Conservation (phyloP, 2,329 filamentous ascomycete genomes). For the Microcera coccophila region DNA sequence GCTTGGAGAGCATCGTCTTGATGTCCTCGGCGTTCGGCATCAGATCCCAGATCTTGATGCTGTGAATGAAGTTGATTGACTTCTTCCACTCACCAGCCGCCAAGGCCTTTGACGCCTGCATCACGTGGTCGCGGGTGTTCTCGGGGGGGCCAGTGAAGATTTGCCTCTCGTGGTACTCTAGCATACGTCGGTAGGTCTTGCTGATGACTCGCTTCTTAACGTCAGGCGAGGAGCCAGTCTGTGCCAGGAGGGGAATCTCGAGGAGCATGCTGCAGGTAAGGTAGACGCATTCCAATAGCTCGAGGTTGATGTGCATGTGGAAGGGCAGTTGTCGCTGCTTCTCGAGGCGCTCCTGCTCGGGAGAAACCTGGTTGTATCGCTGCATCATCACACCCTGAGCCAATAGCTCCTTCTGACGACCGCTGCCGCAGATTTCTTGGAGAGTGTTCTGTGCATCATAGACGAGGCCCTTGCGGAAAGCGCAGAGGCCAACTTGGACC, state of each 20-base stretch:
- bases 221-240: constrained; percentile 93
- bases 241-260: constrained; percentile 93
- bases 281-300: constrained; percentile 96
- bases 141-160: constrained; percentile 98
- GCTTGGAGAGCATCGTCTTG: constrained; percentile 94
- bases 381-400: constrained; percentile 99
- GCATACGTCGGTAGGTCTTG: constrained; percentile 98
- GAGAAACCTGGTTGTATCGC: constrained; percentile 90
- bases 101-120: constrained; percentile 96
- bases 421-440: constrained; percentile 96
- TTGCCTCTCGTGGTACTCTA: constrained; percentile 98
- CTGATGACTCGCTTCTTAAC: constrained; percentile 97
- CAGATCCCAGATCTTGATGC: constrained; percentile 99
- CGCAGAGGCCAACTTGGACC: constrained; percentile 95
- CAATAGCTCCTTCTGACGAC: constrained; percentile 94
- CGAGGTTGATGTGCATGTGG: constrained; percentile 99
- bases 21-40: constrained; percentile 91
- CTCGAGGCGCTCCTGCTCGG: constrained; percentile 95
- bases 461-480: constrained; percentile 93
- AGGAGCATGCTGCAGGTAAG: constrained; percentile 98
- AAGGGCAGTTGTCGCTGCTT: constrained; percentile 96
- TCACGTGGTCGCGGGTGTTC: constrained; percentile 98
- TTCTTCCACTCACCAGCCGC: constrained; percentile 99
- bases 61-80: constrained; percentile 86
- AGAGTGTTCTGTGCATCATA: constrained; percentile 98